Base-by-base conservation (phyloP, 495 filamentous ascomycete species). In the Mytilinidion resinicola region DNA sequence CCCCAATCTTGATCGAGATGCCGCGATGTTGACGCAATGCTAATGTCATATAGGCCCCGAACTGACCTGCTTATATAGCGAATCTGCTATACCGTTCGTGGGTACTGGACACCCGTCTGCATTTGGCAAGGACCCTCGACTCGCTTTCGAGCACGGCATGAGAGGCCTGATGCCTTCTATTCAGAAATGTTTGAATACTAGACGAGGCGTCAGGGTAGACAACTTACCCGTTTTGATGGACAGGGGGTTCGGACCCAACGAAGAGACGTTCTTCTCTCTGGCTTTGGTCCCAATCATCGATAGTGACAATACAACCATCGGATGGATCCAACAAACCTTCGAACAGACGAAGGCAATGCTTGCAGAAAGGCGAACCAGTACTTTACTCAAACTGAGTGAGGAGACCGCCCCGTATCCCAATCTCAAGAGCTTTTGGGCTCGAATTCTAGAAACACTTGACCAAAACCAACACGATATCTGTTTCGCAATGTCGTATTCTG, bases 41-140 rank as follows among this genome's bases (percentile, higher is more conserved):
- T 48, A 48, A 48, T 11, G 3, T 9, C 1, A 11, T 10, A 21
- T 48, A 30, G 52, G 52, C 7, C 30, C 47, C 39, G 36, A 55
- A 5, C 14, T 60, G 6, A 55, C 49, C 5, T 57, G 60, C 44
- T 52, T 67, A 1, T 67, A 67, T 51, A 67, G 64, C 37, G 60
- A 63, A 46, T 38, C 57, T 8, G 56, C 48, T 17, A 21, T 58
- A 9, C 56, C 62, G 11, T 34, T 67, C 9, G 57, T 61, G 5
- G 35, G 25, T 15, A 15, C 4, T 6, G 17, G 61, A 4, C 60
- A 67, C 38, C 64, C 64, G 36, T 51, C 11, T 25, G 14, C 42
- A 21, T 51, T 63, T 47, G 64, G 56, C 9, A 17, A 19, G 1
- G 54, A 42, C 36, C 53, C 53, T 8, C 37, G 43, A 3, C 9